Conservation (phyloP, 2,329 filamentous ascomycete species). For the Moelleriella libera region DNA sequence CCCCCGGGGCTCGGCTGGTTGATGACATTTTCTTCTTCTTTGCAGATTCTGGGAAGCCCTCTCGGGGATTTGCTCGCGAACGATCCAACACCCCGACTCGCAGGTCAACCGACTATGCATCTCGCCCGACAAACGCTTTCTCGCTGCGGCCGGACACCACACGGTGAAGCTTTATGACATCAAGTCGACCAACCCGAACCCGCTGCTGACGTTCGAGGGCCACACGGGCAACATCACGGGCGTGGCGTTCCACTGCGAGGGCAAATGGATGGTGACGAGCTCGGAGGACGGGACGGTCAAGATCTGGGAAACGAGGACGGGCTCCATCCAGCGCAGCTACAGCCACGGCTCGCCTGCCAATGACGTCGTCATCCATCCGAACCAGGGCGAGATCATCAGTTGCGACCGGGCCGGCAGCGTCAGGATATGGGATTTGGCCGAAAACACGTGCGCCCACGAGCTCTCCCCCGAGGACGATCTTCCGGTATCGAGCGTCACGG, state of each 20-base stretch:
- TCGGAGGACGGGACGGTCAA: constrained; percentile 71
- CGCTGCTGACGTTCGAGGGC: constrained; percentile 85
- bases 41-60: constrained; percentile 93
- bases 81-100: constrained; percentile 94
- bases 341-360: constrained; percentile 81
- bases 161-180: constrained; percentile 98
- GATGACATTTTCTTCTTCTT: constrained; percentile 4
- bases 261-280: constrained; percentile 99
- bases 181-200: constrained; percentile 92
- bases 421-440: constrained; percentile 87
- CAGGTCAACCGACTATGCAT: constrained; percentile 98
- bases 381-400: constrained; percentile 95
- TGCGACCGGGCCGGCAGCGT: constrained; percentile 90
- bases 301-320: constrained; percentile 46
- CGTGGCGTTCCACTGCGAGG: constrained; percentile 94
- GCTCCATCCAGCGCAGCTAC: constrained; percentile 83
- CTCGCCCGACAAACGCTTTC: constrained; percentile 91
- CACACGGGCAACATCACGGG: constrained; percentile 94
- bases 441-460: constrained; percentile 95
- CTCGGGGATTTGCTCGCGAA: constrained; percentile 93
- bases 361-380: constrained; percentile 98
- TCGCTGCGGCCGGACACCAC: constrained; percentile 67
- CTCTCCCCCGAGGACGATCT: constrained; percentile 94
- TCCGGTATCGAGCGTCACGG: constrained; percentile 84
- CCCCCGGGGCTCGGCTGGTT: not conserved